These are phyloP conservation scores for Pueraria montana DNA, from an alignment of 306 rosid genomes.

Conservation along the genomic window DNA sequence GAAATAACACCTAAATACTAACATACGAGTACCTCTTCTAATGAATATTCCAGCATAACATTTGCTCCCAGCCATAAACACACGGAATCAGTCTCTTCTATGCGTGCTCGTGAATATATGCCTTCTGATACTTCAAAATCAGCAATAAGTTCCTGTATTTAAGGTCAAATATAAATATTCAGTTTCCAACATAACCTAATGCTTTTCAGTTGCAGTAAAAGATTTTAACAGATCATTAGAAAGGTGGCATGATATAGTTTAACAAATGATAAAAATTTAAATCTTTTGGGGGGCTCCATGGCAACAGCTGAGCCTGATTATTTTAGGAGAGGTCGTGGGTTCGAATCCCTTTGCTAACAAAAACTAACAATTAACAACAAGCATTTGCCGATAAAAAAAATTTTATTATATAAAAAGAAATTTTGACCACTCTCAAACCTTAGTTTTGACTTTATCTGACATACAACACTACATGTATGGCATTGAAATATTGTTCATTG, in stretches of 20 bases:
- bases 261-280: slow-evolving; percentile 5
- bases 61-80: slow-evolving; percentile 98
- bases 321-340: no score
- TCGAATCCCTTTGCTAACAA: no score
- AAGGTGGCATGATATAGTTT: not conserved
- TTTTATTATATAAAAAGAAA: not conserved
- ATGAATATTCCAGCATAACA: slow-evolving; percentile 94
- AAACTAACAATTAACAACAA: no score
- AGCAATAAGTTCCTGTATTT: slow-evolving; percentile 74
- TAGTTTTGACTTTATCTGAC: not conserved
- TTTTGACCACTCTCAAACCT: slow-evolving; percentile 14
- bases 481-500: slow-evolving; percentile 28
- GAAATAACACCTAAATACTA: slow-evolving; percentile 28
- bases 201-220: slow-evolving; percentile 14
- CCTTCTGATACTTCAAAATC: slow-evolving; percentile 97
- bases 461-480: not conserved
- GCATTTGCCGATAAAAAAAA: no score
- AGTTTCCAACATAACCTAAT: slow-evolving; percentile 13
- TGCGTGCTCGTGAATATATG: slow-evolving; percentile 83
- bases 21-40: slow-evolving; percentile 73
- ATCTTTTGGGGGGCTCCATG: not conserved
- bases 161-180: slow-evolving; percentile 27
- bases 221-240: not conserved
- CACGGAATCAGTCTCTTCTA: slow-evolving; percentile 77
- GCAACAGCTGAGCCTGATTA: no score